Evolutionary conservation across 1,139 yeast species (phyloP), one percentile per base, ranked within the genome.

Genomic region (Debaryomycetaceae sp.): DNA sequence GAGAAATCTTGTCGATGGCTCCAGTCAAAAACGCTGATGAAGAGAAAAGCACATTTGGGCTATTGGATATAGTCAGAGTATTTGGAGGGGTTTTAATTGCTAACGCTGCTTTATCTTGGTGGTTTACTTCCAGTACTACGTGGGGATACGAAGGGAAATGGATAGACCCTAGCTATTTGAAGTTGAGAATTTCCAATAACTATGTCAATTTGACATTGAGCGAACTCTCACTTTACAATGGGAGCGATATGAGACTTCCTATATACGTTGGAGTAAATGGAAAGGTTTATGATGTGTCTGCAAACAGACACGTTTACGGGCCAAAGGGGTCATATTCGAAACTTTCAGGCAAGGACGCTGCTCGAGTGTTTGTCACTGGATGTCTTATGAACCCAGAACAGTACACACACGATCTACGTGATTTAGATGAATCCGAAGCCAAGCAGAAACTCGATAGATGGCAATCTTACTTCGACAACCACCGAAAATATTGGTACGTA

Each of bases 311-410:
- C 2, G 66, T 83, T 1, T 87, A 88, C 59, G 89, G 89, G 0
- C 85, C 87, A 0, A 40, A 36, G 23, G 68, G 72, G 1, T 90
- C 90, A 0, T 87, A 87, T 59, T 60, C 69, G 5, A 66, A 73
- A 43, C 78, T 88, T 56, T 75, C 83, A 23, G 96, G 95, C 0
- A 68, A 66, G 40, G 96, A 88, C 59, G 78, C 81, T 38, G 85
- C 93, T 0, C 66, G 96, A 40, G 89, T 89, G 24, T 83, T 80
- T 55, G 85, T 82, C 4, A 87, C 93, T 1, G 95, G 95, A 5
- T 87, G 96, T 56, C 79, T 87, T 52, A 61, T 66, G 38, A 73
- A 76, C 20, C 73, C 69, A 14, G 81, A 76, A 42, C 82, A 81
- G 52, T 70, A 76, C 54, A 87, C 91, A 0, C 77, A 81, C 58